phyloP scores from a whole-genome alignment of 192 early-diverging fungal genomes.

The Chytriomyces confervae region DNA sequence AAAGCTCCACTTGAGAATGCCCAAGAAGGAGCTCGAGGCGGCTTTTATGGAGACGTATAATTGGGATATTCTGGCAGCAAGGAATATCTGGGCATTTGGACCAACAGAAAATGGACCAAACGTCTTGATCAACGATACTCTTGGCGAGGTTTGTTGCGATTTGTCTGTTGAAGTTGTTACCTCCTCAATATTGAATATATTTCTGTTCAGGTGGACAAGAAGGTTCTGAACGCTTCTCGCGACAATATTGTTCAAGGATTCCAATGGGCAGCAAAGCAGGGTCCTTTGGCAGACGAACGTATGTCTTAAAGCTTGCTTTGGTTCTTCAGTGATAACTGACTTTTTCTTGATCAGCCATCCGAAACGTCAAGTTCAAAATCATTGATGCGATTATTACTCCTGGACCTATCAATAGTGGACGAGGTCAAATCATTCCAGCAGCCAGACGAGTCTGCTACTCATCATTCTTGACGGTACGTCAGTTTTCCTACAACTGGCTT shows the following conservation, averaged over 20 bases:
- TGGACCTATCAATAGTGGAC: constrained; percentile 89
- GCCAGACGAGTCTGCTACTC: constrained; percentile 97
- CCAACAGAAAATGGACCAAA: constrained; percentile 92
- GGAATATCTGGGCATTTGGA: constrained; percentile 99
- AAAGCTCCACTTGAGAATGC: constrained; percentile 76
- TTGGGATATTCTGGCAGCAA: constrained; percentile 92
- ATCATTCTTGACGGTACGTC: constrained; percentile 81
- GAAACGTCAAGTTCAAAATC: constrained; percentile 94
- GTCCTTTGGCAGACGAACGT: constrained; percentile 97
- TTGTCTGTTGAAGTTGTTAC: background rate
- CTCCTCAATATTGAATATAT: background rate
- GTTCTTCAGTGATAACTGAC: background rate
- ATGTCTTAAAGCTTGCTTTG: constrained; percentile 34
- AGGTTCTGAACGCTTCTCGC: constrained; percentile 73
- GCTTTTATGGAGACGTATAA: constrained; percentile 84
- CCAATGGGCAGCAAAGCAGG: constrained; percentile 96
- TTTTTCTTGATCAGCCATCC: constrained; percentile 68
- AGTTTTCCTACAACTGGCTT: constrained; percentile 10
- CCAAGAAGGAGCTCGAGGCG: constrained; percentile 72
- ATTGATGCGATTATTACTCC: constrained; percentile 82
- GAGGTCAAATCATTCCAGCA: constrained; percentile 96
- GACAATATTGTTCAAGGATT: constrained; percentile 95
- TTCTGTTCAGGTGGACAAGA: constrained; percentile 69
- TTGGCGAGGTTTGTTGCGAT: constrained; percentile 71
- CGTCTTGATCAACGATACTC: constrained; percentile 93